A percentile compares a stretch with the other conserved stretches of the same genome.
Conservation (phyloP, 345 rosid species). For the Corchorus capsularis region DNA sequence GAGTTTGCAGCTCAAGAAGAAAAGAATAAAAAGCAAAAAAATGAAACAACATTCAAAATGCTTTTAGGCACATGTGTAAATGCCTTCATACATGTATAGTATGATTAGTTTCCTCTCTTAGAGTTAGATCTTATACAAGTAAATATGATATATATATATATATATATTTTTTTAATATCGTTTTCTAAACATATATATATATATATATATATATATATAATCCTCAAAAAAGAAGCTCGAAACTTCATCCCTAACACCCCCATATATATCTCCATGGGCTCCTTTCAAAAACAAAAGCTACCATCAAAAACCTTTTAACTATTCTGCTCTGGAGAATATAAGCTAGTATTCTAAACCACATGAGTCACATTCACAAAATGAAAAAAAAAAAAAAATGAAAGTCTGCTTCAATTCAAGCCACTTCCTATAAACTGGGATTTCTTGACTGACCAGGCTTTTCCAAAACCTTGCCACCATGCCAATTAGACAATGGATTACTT, state of each 20-base stretch:
- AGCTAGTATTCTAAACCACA: not conserved
- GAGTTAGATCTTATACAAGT: too few species aligned
- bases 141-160: too few species aligned
- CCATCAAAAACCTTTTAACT: not conserved
- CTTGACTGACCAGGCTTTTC: not conserved
- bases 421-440: not conserved
- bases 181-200: too few species aligned
- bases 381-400: not conserved
- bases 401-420: not conserved
- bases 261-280: not conserved
- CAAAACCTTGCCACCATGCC: not conserved
- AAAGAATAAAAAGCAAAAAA: too few species aligned
- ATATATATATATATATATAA: too few species aligned
- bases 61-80: too few species aligned
- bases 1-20: too few species aligned
- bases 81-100: too few species aligned
- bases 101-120: too few species aligned
- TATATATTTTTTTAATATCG: too few species aligned
- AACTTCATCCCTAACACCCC: conserved; percentile 3
- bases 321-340: not conserved
- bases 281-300: not conserved
- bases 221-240: not conserved
- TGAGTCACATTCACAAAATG: not conserved
- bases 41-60: too few species aligned
- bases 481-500: not conserved